Evolutionary conservation across 1,139 yeast genomes (phyloP).

Genomic region (Suhomyces bolitotheri): DNA sequence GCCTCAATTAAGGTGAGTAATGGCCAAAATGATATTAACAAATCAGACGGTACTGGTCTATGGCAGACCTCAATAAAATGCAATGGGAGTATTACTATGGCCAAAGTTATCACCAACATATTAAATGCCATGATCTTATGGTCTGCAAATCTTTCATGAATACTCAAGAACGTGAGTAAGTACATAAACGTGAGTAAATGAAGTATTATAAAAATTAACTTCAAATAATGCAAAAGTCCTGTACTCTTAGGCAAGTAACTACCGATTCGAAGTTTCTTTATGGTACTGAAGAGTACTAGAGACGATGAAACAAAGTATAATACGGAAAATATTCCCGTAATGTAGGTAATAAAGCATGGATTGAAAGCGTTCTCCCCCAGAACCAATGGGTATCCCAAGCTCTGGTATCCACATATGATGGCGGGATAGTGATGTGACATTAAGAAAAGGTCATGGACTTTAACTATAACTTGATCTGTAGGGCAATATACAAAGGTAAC

Average conservation of each 20-base stretch:
- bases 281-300: constrained; percentile 24
- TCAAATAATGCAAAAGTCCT: constrained; percentile 31
- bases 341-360: constrained; percentile 51
- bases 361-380: constrained; percentile 51
- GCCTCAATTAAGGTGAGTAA: constrained; percentile 23
- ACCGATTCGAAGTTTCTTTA: constrained; percentile 19
- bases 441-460: not conserved
- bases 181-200: constrained; percentile 27
- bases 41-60: constrained; percentile 33
- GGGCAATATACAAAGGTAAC: too few relatives aligned
- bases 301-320: constrained; percentile 24
- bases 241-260: constrained; percentile 28
- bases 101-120: constrained; percentile 17
- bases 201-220: constrained; percentile 27
- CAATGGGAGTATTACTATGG: constrained; percentile 34
- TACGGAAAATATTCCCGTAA: constrained; percentile 21
- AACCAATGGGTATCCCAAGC: constrained; percentile 17
- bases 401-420: constrained; percentile 10
- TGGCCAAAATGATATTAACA: constrained; percentile 48
- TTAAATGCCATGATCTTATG: constrained; percentile 26
- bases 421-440: constrained; percentile 10
- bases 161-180: constrained; percentile 20
- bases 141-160: constrained; percentile 26
- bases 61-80: constrained; percentile 42
- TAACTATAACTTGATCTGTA: too few relatives aligned